Evolutionary conservation across 2,329 filamentous ascomycete genomes (phyloP).

Genomic region (Endoconidiophora laricicola): DNA sequence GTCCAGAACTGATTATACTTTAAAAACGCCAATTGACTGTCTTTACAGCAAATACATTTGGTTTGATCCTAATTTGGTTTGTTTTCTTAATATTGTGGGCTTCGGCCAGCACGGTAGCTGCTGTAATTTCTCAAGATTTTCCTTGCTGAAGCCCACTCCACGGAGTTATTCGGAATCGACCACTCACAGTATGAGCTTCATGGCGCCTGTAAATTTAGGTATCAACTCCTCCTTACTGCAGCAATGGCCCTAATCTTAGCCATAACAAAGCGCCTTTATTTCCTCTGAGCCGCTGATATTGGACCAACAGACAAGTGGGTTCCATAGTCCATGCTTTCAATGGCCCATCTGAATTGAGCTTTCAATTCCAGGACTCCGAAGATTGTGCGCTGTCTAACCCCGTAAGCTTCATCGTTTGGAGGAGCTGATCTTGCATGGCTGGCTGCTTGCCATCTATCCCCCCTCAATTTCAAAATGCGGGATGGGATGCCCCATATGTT

Average conservation of each 20-base stretch:
- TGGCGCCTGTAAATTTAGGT: slow-evolving; percentile 13
- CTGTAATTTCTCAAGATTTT: slow-evolving; percentile 6
- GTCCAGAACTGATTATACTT: background rate
- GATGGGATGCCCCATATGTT: slow-evolving; percentile 2
- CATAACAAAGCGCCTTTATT: slow-evolving; percentile 6
- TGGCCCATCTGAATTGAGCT: background rate
- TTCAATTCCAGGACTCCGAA: slow-evolving; percentile 4
- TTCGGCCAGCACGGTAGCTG: background rate
- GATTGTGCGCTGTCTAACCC: slow-evolving; percentile 3
- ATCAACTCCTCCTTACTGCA: slow-evolving; percentile 9
- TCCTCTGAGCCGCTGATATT: background rate
- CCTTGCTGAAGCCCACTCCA: slow-evolving; percentile 5
- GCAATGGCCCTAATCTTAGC: slow-evolving; percentile 5
- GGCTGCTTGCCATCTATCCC: background rate
- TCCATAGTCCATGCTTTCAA: too few relatives aligned
- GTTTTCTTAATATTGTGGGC: background rate
- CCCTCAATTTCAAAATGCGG: background rate
- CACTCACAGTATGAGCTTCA: slow-evolving; percentile 9
- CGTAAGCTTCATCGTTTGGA: slow-evolving; percentile 3
- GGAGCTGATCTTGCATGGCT: background rate
- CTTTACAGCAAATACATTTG: background rate
- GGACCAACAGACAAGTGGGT: background rate
- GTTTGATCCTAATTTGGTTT: background rate
- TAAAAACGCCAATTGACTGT: background rate
- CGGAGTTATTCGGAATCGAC: slow-evolving; percentile 12